phyloP scores from a whole-genome alignment of 1,284 basidiomycete species.

The Schizopora paradoxa region DNA sequence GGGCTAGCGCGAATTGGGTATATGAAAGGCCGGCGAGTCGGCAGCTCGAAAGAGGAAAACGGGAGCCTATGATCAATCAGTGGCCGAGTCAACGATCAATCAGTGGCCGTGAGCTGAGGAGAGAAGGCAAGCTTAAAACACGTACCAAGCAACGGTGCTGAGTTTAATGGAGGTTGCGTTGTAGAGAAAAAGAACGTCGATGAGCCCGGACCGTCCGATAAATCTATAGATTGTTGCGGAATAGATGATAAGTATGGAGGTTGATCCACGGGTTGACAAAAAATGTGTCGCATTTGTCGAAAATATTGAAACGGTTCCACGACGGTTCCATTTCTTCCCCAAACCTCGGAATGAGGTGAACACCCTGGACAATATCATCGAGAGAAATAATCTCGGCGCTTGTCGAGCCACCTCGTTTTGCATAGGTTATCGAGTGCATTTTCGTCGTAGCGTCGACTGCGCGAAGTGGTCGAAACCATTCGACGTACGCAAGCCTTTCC shows the following conservation, averaged over 20 bases:
- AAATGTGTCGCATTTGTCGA: conserved; percentile 1
- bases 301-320: conserved; percentile 3
- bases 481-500: conserved; percentile 27
- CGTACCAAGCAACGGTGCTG: no score
- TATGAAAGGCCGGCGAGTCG: no score
- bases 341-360: conserved; percentile 18
- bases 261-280: conserved; percentile 17
- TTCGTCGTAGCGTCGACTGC: neutral
- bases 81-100: no score
- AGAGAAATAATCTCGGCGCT: conserved; percentile 6
- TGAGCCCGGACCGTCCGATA: no score
- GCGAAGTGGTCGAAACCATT: conserved; percentile 26
- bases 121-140: no score
- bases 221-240: no score
- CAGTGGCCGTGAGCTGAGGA: no score
- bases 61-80: no score
- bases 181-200: no score
- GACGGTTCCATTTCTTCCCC: neutral
- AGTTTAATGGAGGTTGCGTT: no score
- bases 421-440: conserved; percentile 11
- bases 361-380: conserved; percentile 4
- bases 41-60: no score
- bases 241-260: neutral
- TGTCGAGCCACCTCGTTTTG: neutral
- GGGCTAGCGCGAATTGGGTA: no score